A percentile compares a stretch with the other conserved stretches of the same genome.
Conservation (phyloP, 257 asterid genomes). For the Ophiorrhiza pumila region DNA sequence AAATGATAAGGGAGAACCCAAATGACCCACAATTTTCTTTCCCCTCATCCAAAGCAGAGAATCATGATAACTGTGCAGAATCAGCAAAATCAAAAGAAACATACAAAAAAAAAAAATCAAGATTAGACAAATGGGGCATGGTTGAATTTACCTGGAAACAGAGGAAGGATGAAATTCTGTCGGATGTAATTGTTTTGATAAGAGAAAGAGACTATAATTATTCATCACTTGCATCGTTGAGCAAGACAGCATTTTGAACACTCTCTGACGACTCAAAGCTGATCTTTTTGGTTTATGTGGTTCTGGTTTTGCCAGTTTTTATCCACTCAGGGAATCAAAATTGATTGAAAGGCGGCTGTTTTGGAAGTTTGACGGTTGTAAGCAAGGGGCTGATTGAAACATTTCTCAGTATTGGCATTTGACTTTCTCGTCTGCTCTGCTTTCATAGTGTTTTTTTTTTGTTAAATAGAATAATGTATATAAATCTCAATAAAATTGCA, state of each 20-base stretch:
- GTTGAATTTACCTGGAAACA: conserved; percentile 34
- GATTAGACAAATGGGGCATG: not conserved
- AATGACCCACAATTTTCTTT: not conserved
- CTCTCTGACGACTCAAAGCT: not conserved
- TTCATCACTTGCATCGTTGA: conserved; percentile 34
- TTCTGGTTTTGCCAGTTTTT: conserved; percentile 2
- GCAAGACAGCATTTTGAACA: conserved; percentile 37
- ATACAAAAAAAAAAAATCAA: not conserved
- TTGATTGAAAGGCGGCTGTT: too few species aligned
- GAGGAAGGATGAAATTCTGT: conserved; percentile 33
- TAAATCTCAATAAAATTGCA: too few species aligned
- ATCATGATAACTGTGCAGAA: not conserved
- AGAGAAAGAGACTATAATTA: conserved; percentile 30
- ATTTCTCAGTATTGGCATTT: too few species aligned
- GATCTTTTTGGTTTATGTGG: not conserved
- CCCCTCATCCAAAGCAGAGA: not conserved
- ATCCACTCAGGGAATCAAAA: too few species aligned
- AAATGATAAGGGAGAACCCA: not conserved
- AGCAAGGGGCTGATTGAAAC: not conserved
- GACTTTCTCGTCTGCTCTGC: too few species aligned
- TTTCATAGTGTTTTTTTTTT: too few species aligned
- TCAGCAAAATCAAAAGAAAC: not conserved
- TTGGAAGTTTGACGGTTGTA: not conserved
- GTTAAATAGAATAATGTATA: too few species aligned
- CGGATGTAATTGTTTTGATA: conserved; percentile 30